Evolutionary conservation across 441 rosid genomes (phyloP).

Genomic region (Pelargonium cotyledonis): DNA sequence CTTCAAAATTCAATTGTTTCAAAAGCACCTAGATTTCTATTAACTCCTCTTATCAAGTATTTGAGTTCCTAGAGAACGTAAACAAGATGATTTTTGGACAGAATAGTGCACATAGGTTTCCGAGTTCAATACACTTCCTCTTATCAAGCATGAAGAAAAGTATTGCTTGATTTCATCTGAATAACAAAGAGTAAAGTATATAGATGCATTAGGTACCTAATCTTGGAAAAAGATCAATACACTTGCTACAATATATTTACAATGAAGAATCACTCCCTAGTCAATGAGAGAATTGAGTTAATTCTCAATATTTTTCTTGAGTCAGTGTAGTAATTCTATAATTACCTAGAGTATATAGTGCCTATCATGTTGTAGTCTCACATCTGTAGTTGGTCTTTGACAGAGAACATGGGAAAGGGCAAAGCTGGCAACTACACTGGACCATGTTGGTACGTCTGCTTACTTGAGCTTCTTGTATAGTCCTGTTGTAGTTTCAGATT

Average conservation of each 20-base stretch:
- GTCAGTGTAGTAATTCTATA: background rate
- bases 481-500: background rate
- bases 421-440: slow-evolving; percentile 70
- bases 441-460: slow-evolving; percentile 52
- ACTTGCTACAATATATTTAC: too few species aligned
- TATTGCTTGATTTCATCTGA: too few species aligned
- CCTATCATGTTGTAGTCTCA: slow-evolving; percentile 3
- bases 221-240: too few species aligned
- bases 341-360: background rate
- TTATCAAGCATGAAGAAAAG: too few species aligned
- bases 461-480: background rate
- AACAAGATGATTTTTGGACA: background rate
- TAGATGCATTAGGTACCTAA: too few species aligned
- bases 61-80: background rate
- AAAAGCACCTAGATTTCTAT: background rate
- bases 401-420: slow-evolving; percentile 98
- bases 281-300: too few species aligned
- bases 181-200: too few species aligned
- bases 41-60: background rate
- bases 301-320: background rate
- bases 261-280: too few species aligned
- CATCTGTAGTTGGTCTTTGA: slow-evolving; percentile 16
- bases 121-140: too few species aligned
- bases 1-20: background rate
- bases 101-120: too few species aligned